phyloP scores from a whole-genome alignment of 495 filamentous ascomycete species.

The Glarea lozoyensis region DNA sequence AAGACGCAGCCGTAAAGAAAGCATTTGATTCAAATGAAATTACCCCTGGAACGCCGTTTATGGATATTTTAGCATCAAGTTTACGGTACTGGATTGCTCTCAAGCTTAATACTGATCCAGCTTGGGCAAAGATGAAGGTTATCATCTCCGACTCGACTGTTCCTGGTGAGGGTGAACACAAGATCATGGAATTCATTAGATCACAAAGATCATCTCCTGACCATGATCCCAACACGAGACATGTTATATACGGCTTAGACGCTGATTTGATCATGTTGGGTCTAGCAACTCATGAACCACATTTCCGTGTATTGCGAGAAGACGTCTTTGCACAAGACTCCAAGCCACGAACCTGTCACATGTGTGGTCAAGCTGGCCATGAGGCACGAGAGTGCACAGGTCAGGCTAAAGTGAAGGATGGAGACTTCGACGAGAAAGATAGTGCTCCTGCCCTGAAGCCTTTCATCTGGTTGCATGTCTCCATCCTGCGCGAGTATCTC shows the following conservation, averaged over 20 bases:
- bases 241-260: slow-evolving; percentile 93
- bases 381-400: slow-evolving; percentile 75
- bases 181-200: slow-evolving; percentile 97
- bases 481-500: slow-evolving; percentile 85
- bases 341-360: slow-evolving; percentile 66
- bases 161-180: slow-evolving; percentile 96
- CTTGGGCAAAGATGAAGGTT: slow-evolving; percentile 95
- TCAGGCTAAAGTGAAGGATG: slow-evolving; percentile 72
- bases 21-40: slow-evolving; percentile 98
- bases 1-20: slow-evolving; percentile 67
- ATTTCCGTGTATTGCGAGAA: slow-evolving; percentile 94
- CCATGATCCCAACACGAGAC: slow-evolving; percentile 92
- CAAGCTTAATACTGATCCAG: slow-evolving; percentile 93
- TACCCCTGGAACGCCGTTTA: slow-evolving; percentile 96
- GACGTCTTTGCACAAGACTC: slow-evolving; percentile 91
- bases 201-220: slow-evolving; percentile 84
- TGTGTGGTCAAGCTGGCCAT: slow-evolving; percentile 89
- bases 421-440: slow-evolving; percentile 79
- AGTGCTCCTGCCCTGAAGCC: slow-evolving; percentile 63
- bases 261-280: slow-evolving; percentile 99
- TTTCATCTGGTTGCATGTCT: slow-evolving; percentile 97
- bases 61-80: slow-evolving; percentile 89
- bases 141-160: slow-evolving; percentile 98
- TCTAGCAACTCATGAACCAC: slow-evolving; percentile 91
- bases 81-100: slow-evolving; percentile 93